Evolutionary conservation across 2,329 filamentous ascomycete genomes (phyloP).

Genomic region (Colletotrichum cuscutae): DNA sequence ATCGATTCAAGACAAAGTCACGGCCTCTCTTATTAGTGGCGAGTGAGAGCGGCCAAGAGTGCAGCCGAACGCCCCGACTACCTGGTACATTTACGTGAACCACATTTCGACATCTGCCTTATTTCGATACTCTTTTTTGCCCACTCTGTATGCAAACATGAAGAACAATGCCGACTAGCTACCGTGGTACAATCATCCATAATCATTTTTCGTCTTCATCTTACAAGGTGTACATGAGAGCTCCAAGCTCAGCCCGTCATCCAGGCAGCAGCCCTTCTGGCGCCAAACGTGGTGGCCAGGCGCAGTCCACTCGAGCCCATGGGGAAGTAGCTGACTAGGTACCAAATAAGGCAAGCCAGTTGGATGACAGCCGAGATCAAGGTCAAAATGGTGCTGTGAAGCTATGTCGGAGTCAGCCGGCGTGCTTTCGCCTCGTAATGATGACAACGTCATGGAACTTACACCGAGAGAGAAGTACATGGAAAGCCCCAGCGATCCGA

Average conservation of each 20-base stretch:
- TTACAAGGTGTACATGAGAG: background rate
- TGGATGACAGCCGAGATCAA: constrained; percentile 86
- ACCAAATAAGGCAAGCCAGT: constrained; percentile 87
- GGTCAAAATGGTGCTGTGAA: constrained; percentile 86
- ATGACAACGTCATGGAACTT: constrained; percentile 55
- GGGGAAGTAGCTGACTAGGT: constrained; percentile 96
- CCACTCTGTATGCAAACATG: background rate
- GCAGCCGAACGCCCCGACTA: background rate
- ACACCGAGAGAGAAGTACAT: constrained; percentile 93
- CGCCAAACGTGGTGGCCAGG: constrained; percentile 87
- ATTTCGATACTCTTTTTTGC: background rate
- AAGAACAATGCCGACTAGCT: background rate
- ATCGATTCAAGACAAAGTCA: background rate
- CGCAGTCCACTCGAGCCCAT: constrained; percentile 93
- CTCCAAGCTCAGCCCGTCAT: constrained; percentile 73
- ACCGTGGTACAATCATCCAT: background rate
- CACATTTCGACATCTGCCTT: background rate
- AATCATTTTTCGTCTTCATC: background rate
- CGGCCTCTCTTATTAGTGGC: background rate
- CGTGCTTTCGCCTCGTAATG: constrained; percentile 23
- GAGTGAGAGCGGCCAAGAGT: background rate
- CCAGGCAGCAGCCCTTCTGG: constrained; percentile 86
- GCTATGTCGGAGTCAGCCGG: constrained; percentile 59
- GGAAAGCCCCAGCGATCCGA: constrained; percentile 90
- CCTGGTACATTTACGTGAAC: background rate